Base-by-base conservation (phyloP, 768 basidiomycete genomes). In the Boletus sp. region DNA sequence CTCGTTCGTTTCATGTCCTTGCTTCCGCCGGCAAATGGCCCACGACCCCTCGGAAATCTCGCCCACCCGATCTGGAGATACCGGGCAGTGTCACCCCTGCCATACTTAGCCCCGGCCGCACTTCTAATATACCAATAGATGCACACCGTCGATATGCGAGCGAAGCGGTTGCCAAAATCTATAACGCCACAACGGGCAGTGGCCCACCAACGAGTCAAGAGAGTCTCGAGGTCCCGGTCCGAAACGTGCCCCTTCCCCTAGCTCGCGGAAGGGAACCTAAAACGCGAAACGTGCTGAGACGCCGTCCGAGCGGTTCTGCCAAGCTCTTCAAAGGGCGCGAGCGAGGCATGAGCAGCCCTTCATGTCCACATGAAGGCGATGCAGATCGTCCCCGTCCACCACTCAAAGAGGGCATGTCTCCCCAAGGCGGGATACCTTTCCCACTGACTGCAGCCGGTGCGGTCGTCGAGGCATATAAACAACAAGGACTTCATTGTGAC, bases 401-500 rank as follows among this genome's bases (percentile, higher is more conserved):
- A 4, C 43, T 46, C 14, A 53, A 50, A 13, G 50, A 51, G 0
- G 14, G 30, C 37, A 39, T 10, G 11, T 52, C 50, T 4, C 50
- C 32, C 13, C 38, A 14, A 7, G 41, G 7, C 25, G 21, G 29
- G 7, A 1, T 27, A 4, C 14, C 54, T 50, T 49, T 53, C 30
- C 27, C 63, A 7, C 67, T 80, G 23, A 81, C 80, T 1, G 78
- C 80, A 2, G 78, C 79, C 0, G 71, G 74, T 1, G 75, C 74
- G 1, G 74, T 81, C 34, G 77, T 70, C 3, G 73, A 73, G 34
- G 77, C 79, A 10, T 82, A 82, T 62, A 79, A 77, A 62, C 73
- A 74, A 43, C 79, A 77, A 49, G 72, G 73, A 47, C 61, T 70
- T 19, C 55, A 45, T 55, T 40, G 58, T 45, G 53, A 62, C 7